These are phyloP conservation scores for Nemophila menziesii DNA, from an alignment of 257 asterid genomes.

Conservation along the genomic window DNA sequence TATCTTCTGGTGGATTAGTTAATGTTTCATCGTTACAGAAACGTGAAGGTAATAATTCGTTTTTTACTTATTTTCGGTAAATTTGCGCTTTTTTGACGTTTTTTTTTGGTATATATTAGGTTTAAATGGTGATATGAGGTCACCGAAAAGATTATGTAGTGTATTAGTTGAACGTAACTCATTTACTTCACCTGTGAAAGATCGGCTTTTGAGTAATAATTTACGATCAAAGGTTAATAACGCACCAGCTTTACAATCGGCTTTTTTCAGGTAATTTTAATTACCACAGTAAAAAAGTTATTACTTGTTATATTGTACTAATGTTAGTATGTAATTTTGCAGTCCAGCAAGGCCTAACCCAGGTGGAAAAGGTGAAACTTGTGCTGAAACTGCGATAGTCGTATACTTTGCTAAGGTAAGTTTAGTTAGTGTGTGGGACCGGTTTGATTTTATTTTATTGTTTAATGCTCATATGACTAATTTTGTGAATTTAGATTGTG, in stretches of 20 bases:
- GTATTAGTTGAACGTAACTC: conserved; percentile 84
- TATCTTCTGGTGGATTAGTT: conserved; percentile 38
- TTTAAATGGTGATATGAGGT: conserved; percentile 69
- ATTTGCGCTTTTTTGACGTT: too few relatives aligned
- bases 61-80: neutral
- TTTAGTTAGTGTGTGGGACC: neutral
- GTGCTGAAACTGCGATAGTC: conserved; percentile 88
- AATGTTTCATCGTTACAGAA: conserved; percentile 37
- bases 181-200: conserved; percentile 94
- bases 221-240: conserved; percentile 67
- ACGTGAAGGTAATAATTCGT: conserved; percentile 49
- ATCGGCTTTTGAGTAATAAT: conserved; percentile 65
- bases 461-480: too few relatives aligned
- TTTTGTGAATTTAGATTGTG: conserved; percentile 47
- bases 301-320: neutral
- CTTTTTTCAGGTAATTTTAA: conserved; percentile 66
- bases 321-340: conserved; percentile 17
- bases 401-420: conserved; percentile 85
- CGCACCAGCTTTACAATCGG: conserved; percentile 82
- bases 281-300: conserved; percentile 7
- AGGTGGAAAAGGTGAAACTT: conserved; percentile 96
- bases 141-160: conserved; percentile 84
- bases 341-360: conserved; percentile 97
- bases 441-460: too few relatives aligned
- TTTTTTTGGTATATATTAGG: conserved; percentile 29